Evolutionary conservation across 148 eudicot genomes (phyloP), one percentile per base, ranked within the genome.

Genomic region (Hydrangea macrophylla): DNA sequence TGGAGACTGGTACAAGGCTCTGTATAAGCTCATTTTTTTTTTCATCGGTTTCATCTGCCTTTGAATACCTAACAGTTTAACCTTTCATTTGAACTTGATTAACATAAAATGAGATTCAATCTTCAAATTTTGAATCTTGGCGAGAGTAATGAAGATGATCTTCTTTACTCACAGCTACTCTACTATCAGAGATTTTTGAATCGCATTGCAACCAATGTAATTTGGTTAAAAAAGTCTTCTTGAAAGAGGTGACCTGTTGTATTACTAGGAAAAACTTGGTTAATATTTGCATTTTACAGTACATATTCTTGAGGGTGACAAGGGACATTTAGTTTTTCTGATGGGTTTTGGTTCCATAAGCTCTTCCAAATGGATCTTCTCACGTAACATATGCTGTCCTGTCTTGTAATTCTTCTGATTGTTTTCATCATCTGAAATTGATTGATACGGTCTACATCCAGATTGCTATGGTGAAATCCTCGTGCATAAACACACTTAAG

Each of bases 401-500:
- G 5, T 54, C 13, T 50, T 23, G 3, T 55, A 7, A 67, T n/a
- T 23, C 10, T 66, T 32, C 6, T 24, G 23, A 13, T 54, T 6
- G 5, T 51, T 51, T 20, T 32, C 37, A 51, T 39, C 62, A 25
- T 25, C 22, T 32, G 45, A 44, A 32, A 58, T 44, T 44, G 32
- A 24, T 64, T 18, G 55, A 22, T 32, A 24, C 36, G 12, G 15
- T 15, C 62, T 70, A 25, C 31, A 25, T 55, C 66, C 78, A 86
- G 90, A 73, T 86, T 60, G 53, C 62, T 35, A 26, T 71, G 55
- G 7, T 81, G 20, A 72, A 68, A 70, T 31, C 73, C 22, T 48
- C 87, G 24, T 76, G 81, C 58, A 76, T 77, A 28, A 26, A 58
- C 40, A 70, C 80, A 18, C 60, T 86, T n/a, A 86, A 81, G 75